These are phyloP conservation scores for Stenogyne calaminthoides DNA, from an alignment of 305 asterid species.

Conservation along the genomic window DNA sequence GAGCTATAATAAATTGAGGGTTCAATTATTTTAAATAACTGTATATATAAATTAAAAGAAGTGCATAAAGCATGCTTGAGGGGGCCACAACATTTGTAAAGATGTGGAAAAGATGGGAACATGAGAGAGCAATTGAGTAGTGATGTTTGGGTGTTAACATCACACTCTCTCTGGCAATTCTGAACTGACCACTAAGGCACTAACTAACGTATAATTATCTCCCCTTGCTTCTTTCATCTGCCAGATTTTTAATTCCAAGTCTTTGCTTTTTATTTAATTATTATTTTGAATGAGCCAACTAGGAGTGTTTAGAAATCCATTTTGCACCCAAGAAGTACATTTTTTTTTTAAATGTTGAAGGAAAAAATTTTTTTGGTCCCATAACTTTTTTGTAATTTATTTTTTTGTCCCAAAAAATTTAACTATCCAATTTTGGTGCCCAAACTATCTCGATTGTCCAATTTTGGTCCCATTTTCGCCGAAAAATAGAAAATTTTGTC, in stretches of 20 bases:
- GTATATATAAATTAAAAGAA: not conserved
- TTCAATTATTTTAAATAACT: not conserved
- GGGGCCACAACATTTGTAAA: constrained; percentile 44
- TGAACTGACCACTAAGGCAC: constrained; percentile 40
- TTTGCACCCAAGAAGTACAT: no score
- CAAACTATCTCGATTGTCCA: no score
- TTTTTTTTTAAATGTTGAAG: no score
- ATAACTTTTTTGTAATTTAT: no score
- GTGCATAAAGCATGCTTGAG: not conserved
- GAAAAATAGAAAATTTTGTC: no score
- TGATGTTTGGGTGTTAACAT: constrained; percentile 47
- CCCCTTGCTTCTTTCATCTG: constrained; percentile 9
- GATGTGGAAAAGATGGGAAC: constrained; percentile 37
- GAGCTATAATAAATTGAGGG: constrained; percentile 8
- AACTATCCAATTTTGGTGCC: no score
- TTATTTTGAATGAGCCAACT: no score
- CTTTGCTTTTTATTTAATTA: not conserved
- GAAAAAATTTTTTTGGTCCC: no score
- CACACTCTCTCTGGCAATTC: constrained; percentile 39
- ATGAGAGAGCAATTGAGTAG: constrained; percentile 44
- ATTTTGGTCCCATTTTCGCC: no score
- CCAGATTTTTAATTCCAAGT: not conserved
- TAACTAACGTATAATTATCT: constrained; percentile 34
- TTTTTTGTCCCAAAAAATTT: no score
- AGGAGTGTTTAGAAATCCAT: no score